phyloP scores from a whole-genome alignment of 2,329 filamentous ascomycete genomes.

The Hypoxylon sp. region DNA sequence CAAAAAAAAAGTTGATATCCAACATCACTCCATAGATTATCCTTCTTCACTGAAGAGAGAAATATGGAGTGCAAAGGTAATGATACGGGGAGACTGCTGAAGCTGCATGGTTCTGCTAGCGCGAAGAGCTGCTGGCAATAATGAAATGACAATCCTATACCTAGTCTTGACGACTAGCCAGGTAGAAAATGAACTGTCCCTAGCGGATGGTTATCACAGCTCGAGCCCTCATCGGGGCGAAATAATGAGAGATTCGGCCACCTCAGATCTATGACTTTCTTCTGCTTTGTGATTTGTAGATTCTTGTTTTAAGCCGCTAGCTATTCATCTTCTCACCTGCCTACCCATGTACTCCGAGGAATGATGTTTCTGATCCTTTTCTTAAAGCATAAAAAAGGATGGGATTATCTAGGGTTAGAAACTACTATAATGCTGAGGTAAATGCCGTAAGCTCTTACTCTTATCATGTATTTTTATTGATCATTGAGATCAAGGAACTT shows the following conservation, averaged over 20 bases:
- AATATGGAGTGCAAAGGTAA: constrained; percentile 31
- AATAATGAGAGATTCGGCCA: constrained; percentile 58
- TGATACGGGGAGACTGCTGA: constrained; percentile 23
- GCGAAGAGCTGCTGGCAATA: constrained; percentile 34
- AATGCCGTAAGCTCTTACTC: too few species aligned
- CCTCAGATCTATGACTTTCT: constrained; percentile 45
- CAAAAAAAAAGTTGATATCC: constrained; percentile 17
- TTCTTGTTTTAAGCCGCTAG: not conserved
- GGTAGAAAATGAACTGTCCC: constrained; percentile 46
- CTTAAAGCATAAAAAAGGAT: too few species aligned
- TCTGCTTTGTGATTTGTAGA: constrained; percentile 23
- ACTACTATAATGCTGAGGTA: too few species aligned
- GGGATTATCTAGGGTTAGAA: too few species aligned
- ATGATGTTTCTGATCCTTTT: not conserved
- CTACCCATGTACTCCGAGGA: not conserved
- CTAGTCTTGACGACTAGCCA: constrained; percentile 44
- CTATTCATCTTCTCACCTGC: not conserved
- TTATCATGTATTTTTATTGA: too few species aligned
- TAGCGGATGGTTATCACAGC: constrained; percentile 47
- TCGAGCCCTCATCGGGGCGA: constrained; percentile 53
- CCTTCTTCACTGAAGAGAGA: constrained; percentile 18
- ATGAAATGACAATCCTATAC: constrained; percentile 26
- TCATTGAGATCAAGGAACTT: too few species aligned
- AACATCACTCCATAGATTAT: constrained; percentile 22
- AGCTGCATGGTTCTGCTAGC: constrained; percentile 41